A percentile compares a stretch with the other conserved stretches of the same genome.
phyloP scores from a whole-genome alignment of 768 basidiomycete species.

The Lactifluus pinguis region DNA sequence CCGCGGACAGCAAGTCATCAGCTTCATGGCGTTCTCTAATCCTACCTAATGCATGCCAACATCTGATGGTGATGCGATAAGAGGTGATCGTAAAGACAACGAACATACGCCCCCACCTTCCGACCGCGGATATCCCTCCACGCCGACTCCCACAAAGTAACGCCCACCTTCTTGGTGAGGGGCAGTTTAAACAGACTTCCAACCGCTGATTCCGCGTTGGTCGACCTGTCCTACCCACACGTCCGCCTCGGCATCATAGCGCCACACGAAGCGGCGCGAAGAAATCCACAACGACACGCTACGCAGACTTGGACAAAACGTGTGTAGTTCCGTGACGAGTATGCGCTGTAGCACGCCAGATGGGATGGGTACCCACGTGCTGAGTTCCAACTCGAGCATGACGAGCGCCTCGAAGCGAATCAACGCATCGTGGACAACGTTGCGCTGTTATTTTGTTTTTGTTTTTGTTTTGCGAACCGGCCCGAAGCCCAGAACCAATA shows the following conservation, averaged over 20 bases:
- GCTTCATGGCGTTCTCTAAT: background rate
- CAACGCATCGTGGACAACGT: constrained; percentile 28
- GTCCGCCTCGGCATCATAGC: constrained; percentile 16
- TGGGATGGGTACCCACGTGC: constrained; percentile 29
- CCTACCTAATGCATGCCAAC: background rate
- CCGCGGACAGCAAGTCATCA: no score
- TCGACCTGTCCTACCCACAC: constrained; percentile 9
- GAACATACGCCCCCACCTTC: background rate
- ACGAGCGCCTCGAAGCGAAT: constrained; percentile 29
- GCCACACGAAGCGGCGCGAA: constrained; percentile 22
- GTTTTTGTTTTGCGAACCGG: constrained; percentile 4
- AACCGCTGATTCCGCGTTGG: background rate
- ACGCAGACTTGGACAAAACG: constrained; percentile 30
- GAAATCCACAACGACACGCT: constrained; percentile 29
- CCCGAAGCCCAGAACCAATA: no score
- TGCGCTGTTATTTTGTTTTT: constrained; percentile 19
- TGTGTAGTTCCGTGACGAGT: constrained; percentile 32
- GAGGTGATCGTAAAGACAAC: background rate
- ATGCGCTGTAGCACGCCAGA: constrained; percentile 27
- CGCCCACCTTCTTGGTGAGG: background rate
- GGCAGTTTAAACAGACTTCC: background rate
- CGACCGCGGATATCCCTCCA: background rate
- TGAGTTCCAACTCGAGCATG: constrained; percentile 31
- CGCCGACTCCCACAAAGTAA: background rate
- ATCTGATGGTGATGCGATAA: background rate